phyloP scores from a whole-genome alignment of 371 early-diverging fungal genomes.

The Parasitella parasitica region DNA sequence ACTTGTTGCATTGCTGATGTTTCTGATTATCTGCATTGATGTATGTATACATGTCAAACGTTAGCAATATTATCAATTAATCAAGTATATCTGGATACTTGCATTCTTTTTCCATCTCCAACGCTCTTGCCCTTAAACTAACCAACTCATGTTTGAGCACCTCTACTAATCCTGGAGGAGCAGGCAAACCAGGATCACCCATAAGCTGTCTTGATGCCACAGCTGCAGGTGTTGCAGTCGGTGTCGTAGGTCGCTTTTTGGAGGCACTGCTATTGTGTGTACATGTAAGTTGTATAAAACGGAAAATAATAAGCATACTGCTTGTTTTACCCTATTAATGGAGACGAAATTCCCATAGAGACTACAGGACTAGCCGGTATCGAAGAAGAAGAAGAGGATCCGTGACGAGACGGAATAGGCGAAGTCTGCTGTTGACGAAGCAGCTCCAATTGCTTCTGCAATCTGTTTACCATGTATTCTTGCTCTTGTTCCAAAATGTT shows the following conservation, averaged over 20 bases:
- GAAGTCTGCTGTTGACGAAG: conserved; percentile 41
- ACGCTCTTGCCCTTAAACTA: conserved; percentile 56
- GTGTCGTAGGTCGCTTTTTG: conserved; percentile 42
- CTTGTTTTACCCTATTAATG: conserved; percentile 7
- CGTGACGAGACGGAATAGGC: neutral
- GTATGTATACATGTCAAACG: neutral
- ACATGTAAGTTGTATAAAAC: neutral
- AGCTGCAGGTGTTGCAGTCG: neutral
- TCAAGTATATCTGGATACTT: conserved; percentile 14
- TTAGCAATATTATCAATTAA: neutral
- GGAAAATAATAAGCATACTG: neutral
- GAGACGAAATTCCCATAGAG: conserved; percentile 25
- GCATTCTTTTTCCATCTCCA: conserved; percentile 78
- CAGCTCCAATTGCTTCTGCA: conserved; percentile 63
- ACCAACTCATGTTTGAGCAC: conserved; percentile 70
- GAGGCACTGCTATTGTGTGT: conserved; percentile 23
- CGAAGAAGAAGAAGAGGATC: neutral
- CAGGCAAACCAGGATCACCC: neutral
- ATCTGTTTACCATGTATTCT: conserved; percentile 77
- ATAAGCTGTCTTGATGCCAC: neutral
- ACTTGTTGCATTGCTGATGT: conserved; percentile 63
- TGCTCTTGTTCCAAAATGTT: conserved; percentile 83
- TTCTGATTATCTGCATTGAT: conserved; percentile 2
- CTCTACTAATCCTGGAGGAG: conserved; percentile 56
- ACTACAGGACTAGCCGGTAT: conserved; percentile 1